Evolutionary conservation across 2,329 filamentous ascomycete species (phyloP), one percentile per base, ranked within the genome.

Genomic region (Alternaria brassicicola): DNA sequence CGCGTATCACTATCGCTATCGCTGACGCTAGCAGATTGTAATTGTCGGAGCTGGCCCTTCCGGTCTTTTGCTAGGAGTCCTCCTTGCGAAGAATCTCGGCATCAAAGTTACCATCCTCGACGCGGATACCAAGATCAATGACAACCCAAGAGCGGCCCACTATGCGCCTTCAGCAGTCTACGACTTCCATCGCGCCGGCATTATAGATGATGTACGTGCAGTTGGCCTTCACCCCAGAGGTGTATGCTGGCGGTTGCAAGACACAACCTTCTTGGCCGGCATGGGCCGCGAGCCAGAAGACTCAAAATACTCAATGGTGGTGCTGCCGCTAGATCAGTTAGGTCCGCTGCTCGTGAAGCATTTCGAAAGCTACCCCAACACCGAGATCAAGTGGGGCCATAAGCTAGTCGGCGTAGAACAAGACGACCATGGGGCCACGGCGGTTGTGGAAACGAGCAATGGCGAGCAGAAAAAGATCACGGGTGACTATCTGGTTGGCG

Each of bases 131-230:
- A 77, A 82, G 52, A 79, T 88, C 43, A 85, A 88, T 75, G 78
- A 83, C 56, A 85, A 85, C 56, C 87, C 87, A 0, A 84, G 87
- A 26, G 87, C 87, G 13, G 84, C 86, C 3, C 85, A 88, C 72
- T 88, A 88, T 69, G 85, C 83, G 3, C 80, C 84, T 0, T 81
- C 85, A 1, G 86, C 85, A 1, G 82, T 86, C 41, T 83, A 83
- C 36, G 85, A 87, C 57, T 80, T 89, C 47, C 70, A 78, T 38
- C 81, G 84, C n/a, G 86, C 86, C 0, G 86, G 86, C 1, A 81
- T 89, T 10, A 75, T 88, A 17, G 80, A 82, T n/a, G 80, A 83
- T 65, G 76, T 84, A 13, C 77, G 78, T 21, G 67, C 71, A 8
- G 70, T 76, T 17, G 80, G 82, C 25, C 76, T 83, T 52, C 68